These are phyloP conservation scores for Aspergillus novofumigatus DNA, from an alignment of 2,329 filamentous ascomycete genomes.

Conservation along the genomic window DNA sequence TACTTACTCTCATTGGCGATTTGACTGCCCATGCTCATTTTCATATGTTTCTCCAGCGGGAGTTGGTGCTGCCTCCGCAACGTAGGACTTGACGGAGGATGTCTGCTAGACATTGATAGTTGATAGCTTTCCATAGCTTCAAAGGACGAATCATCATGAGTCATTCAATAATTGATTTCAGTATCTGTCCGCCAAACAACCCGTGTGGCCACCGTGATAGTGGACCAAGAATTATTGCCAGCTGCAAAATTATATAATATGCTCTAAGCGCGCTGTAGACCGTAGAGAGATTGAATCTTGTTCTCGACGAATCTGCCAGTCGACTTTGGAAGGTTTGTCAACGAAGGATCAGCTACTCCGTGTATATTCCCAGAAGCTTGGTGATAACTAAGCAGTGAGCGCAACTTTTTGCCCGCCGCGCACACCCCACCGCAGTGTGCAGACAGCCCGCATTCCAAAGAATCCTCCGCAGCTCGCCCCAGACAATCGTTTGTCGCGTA, in stretches of 20 bases:
- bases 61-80: slow-evolving; percentile 28
- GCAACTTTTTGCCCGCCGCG: slow-evolving; percentile 17
- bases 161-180: neutral
- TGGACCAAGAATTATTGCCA: neutral
- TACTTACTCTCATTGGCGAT: slow-evolving; percentile 15
- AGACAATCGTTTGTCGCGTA: neutral
- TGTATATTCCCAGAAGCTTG: neutral
- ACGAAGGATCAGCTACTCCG: neutral
- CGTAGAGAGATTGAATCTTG: neutral
- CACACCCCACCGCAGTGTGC: neutral
- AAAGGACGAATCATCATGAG: neutral
- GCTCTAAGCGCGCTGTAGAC: neutral
- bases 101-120: slow-evolving; percentile 10
- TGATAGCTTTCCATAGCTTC: neutral
- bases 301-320: neutral
- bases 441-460: neutral
- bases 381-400: slow-evolving; percentile 18
- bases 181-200: neutral
- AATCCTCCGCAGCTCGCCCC: neutral
- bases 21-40: slow-evolving; percentile 11
- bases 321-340: neutral
- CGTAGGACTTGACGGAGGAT: slow-evolving; percentile 11
- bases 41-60: slow-evolving; percentile 27
- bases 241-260: neutral
- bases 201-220: neutral